These are phyloP conservation scores for Trichophaea hybrida DNA, from an alignment of 2,329 filamentous ascomycete species.

Conservation along the genomic window DNA sequence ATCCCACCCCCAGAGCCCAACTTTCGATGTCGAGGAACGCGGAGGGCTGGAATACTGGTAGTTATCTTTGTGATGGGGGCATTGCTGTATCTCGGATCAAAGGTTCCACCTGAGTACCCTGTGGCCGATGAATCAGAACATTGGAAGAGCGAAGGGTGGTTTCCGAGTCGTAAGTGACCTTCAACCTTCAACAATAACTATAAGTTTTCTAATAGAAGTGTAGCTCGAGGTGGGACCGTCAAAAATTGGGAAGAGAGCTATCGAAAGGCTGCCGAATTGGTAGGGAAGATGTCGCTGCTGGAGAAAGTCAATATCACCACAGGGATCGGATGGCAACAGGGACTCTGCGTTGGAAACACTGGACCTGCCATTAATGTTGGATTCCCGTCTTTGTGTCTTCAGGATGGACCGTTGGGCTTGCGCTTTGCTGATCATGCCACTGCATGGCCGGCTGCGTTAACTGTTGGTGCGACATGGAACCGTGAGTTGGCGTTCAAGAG, in stretches of 20 bases:
- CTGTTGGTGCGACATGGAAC: conserved; percentile 42
- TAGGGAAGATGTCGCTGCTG: conserved; percentile 39
- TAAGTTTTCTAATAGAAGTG: neutral
- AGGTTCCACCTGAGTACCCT: no score
- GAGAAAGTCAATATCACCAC: conserved; percentile 45
- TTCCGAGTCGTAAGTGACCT: conserved; percentile 20
- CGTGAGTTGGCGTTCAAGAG: conserved; percentile 39
- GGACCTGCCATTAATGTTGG: conserved; percentile 26
- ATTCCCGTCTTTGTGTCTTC: conserved; percentile 40
- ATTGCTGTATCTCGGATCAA: no score
- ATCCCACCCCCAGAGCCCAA: no score
- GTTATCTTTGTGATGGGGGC: no score
- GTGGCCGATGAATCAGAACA: neutral
- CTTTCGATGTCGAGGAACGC: no score
- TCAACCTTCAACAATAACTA: neutral
- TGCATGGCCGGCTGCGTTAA: conserved; percentile 41
- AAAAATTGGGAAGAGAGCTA: conserved; percentile 37
- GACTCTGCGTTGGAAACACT: conserved; percentile 35
- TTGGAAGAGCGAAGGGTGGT: conserved; percentile 21
- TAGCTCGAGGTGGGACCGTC: conserved; percentile 36
- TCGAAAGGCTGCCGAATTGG: conserved; percentile 37
- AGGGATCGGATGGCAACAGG: conserved; percentile 40
- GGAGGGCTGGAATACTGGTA: no score
- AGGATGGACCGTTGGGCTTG: conserved; percentile 41
- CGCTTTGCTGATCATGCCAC: conserved; percentile 39